Evolutionary conservation across 257 asterid genomes (phyloP).

Genomic region (Fraxinus americana): DNA sequence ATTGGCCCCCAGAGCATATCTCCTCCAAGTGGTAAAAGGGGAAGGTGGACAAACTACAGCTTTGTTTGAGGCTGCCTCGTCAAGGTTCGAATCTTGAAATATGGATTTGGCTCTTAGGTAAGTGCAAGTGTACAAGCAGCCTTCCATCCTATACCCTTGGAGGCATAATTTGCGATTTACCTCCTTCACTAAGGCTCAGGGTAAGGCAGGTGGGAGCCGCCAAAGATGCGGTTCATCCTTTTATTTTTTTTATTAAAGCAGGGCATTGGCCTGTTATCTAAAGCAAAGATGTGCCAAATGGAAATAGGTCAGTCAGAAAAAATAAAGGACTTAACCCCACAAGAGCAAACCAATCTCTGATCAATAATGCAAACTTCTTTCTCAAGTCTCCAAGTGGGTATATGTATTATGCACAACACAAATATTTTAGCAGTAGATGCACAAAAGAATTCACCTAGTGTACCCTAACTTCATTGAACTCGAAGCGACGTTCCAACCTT

Average conservation of each 20-base stretch:
- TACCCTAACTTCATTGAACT: not conserved
- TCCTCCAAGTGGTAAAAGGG: no score
- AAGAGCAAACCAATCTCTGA: not conserved
- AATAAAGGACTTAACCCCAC: not conserved
- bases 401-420: not conserved
- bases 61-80: no score
- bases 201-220: no score
- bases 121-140: no score
- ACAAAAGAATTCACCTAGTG: not conserved
- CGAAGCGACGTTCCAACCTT: not conserved
- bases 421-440: not conserved
- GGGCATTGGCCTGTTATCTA: not conserved
- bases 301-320: not conserved
- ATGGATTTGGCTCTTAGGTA: no score
- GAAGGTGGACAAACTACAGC: no score
- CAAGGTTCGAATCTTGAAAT: no score
- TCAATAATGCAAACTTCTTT: not conserved
- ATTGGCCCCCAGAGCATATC: not conserved
- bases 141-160: no score
- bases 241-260: not conserved
- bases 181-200: no score
- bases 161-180: no score
- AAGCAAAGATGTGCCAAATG: not conserved
- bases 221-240: no score
- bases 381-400: not conserved